Percentiles rank a stretch among this genome's conserved stretches.
Conservation (phyloP, 495 filamentous ascomycete species). For the Podospora sp. region DNA sequence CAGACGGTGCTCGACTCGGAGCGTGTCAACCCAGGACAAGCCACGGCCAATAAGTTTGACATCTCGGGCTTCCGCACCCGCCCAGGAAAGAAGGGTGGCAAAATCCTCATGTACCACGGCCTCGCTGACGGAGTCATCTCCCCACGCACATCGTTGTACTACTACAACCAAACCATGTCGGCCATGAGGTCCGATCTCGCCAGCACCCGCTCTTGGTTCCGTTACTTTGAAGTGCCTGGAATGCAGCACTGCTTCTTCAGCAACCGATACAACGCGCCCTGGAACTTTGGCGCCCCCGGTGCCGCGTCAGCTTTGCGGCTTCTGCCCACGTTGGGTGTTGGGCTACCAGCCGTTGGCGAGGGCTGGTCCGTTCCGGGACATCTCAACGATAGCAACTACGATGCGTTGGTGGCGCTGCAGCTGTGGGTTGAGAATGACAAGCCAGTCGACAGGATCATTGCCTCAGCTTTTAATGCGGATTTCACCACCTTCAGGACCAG, state of each 20-base stretch:
- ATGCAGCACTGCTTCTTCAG: slow-evolving; percentile 50
- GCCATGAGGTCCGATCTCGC: slow-evolving; percentile 30
- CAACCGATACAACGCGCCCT: slow-evolving; percentile 43
- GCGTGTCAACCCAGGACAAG: slow-evolving; percentile 38
- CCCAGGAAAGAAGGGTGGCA: slow-evolving; percentile 44
- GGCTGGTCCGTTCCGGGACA: slow-evolving; percentile 34
- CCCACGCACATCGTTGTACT: slow-evolving; percentile 45
- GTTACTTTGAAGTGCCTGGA: slow-evolving; percentile 49
- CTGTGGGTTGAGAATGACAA: slow-evolving; percentile 55
- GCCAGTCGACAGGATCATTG: slow-evolving; percentile 46
- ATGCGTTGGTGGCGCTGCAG: slow-evolving; percentile 53
- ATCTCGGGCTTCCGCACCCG: slow-evolving; percentile 45
- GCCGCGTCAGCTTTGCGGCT: slow-evolving; percentile 34
- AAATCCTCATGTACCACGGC: slow-evolving; percentile 61
- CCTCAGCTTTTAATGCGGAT: slow-evolving; percentile 47
- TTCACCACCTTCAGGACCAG: slow-evolving; percentile 35
- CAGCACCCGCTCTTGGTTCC: slow-evolving; percentile 42
- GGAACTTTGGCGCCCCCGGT: slow-evolving; percentile 44
- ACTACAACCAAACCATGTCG: slow-evolving; percentile 45
- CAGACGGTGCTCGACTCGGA: slow-evolving; percentile 28
- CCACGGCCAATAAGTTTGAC: slow-evolving; percentile 52
- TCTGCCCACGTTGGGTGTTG: slow-evolving; percentile 23
- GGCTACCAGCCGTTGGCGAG: slow-evolving; percentile 31
- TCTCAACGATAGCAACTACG: slow-evolving; percentile 46
- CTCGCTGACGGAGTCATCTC: slow-evolving; percentile 55